These are phyloP conservation scores for Rubroshorea leprosula DNA, from an alignment of 345 rosid genomes.

Conservation along the genomic window DNA sequence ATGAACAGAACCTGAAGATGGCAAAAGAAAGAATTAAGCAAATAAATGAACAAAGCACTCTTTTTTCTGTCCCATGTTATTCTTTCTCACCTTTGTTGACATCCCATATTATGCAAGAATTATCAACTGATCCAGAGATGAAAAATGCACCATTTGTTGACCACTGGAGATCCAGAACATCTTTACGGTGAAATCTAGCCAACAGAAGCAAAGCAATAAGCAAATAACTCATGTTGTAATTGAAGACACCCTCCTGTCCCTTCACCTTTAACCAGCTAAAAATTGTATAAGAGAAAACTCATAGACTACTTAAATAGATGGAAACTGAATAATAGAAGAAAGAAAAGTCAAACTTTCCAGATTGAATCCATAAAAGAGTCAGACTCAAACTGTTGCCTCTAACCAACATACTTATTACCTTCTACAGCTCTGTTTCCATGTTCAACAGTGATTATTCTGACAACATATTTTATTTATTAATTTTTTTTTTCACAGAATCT, in stretches of 20 bases:
- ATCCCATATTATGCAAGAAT: conserved; percentile 97
- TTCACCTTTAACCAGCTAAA: not conserved
- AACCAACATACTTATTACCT: not conserved
- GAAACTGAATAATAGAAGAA: not conserved
- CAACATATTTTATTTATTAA: not conserved
- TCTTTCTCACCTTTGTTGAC: conserved; percentile 66
- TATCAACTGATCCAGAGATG: conserved; percentile 94
- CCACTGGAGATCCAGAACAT: conserved; percentile 91
- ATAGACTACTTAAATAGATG: no score
- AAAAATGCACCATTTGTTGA: conserved; percentile 69
- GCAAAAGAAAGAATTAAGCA: conserved; percentile 11
- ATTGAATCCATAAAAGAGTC: conserved; percentile 1
- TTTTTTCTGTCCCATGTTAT: not conserved
- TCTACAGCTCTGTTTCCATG: not conserved
- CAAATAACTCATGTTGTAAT: not conserved
- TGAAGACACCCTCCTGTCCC: not conserved
- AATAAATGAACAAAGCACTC: conserved; percentile 6
- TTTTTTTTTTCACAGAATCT: not conserved
- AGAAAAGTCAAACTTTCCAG: not conserved
- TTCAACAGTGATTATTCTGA: not conserved
- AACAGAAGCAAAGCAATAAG: conserved; percentile 5
- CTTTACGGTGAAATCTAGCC: conserved; percentile 86
- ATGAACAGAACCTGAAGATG: conserved; percentile 67
- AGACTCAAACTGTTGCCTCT: not conserved
- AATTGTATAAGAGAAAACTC: not conserved